Evolutionary conservation across 495 filamentous ascomycete species (phyloP), one percentile per base, ranked within the genome.

Genomic region (Penicillium pulvis): DNA sequence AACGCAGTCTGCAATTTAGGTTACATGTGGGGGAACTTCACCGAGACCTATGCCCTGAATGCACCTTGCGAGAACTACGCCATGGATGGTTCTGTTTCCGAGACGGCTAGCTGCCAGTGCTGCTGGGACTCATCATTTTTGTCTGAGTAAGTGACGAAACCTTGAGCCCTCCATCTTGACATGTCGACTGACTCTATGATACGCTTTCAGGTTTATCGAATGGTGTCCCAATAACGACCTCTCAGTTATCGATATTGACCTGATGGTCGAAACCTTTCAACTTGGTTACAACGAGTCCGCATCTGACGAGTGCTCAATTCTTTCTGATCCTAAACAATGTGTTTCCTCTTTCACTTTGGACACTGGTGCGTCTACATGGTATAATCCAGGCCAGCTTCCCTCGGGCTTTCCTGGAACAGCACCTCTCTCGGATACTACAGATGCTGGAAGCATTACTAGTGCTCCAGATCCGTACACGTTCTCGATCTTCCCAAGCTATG

Each of bases 401-500:
- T 52, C 50, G 16, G 50, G 50, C 16, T 52, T 23, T 41, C 50
- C 50, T 11, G 50, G 50, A 39, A 52, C 50, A 16, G 50, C 31
- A 24, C 50, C 50, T 39, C 50, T 52, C 4, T 52, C 50, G 6
- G 19, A 19, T 9, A 52, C 50, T 12, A 52, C 50, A 1, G 31
- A 52, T 36, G 50, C 50, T 3, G 50, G 50, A 41, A 52, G 50
- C 19, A 14, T 52, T 41, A 52, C 50, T 2, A 41, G 31, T 52
- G 50, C 50, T 36, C 50, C 50, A 23, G 50, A 52, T 26, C 50
- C 30, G 3, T 52, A 52, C n/a, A 52, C 50, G 10, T 52, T 52
- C 33, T 52, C 50, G n/a, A 41, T 52, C 3, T 52, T 52, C 17
- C 50, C 50, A 9, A 41, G 33, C 35, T 52, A 52, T 26, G 20